Percentiles rank a stretch among this genome's conserved stretches.
phyloP scores from a whole-genome alignment of 148 eudicot genomes.

The Camellia japonica region DNA sequence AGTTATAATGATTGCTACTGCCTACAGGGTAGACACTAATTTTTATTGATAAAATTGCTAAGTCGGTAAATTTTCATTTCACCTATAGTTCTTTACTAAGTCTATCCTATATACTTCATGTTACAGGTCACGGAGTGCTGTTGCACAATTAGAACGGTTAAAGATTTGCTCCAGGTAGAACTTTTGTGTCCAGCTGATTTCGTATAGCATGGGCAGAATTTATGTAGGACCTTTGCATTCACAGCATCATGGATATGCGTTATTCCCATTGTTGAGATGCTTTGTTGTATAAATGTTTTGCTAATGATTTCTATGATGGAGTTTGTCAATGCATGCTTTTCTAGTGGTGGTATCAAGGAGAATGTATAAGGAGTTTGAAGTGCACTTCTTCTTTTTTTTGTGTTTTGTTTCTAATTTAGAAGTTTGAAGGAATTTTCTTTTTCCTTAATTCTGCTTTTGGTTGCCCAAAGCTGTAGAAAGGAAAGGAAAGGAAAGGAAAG shows the following conservation, averaged over 20 bases:
- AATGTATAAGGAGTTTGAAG: background rate
- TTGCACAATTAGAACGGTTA: conserved; percentile 80
- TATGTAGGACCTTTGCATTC: background rate
- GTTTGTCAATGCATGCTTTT: background rate
- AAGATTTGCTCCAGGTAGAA: conserved; percentile 84
- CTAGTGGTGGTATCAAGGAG: background rate
- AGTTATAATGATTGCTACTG: background rate
- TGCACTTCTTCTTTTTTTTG: background rate
- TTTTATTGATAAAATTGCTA: background rate
- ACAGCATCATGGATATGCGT: background rate
- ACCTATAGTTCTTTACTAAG: background rate
- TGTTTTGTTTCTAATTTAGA: background rate
- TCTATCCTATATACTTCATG: conserved; percentile 15
- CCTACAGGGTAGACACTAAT: background rate
- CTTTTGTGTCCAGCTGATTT: conserved; percentile 1
- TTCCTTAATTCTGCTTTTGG: background rate
- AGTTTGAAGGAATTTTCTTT: background rate
- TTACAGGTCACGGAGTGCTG: conserved; percentile 86
- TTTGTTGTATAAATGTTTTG: background rate
- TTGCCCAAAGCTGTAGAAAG: background rate
- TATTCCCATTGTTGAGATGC: background rate
- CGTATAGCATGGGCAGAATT: background rate
- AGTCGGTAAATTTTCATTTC: background rate
- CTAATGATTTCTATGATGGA: background rate
- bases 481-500: too few relatives aligned